Base-by-base conservation (phyloP, 352 stramenopile species). In the Aphanomyces euteiches region DNA sequence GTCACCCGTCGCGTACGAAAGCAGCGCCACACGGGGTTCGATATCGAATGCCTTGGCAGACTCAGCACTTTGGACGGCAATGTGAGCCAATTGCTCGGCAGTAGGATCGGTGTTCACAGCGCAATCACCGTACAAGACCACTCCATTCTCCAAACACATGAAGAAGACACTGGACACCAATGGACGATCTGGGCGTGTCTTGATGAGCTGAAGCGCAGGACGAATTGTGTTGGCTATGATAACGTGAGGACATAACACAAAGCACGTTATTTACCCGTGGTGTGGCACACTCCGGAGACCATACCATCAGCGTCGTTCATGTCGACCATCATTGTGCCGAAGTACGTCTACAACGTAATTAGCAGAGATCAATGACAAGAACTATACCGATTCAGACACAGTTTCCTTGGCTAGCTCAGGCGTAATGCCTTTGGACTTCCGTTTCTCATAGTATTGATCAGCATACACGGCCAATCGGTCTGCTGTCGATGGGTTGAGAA, bases 131-230 rank as follows among this genome's bases (percentile, higher is more conserved):
- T 91, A 96, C 60, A 93, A 82, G 2, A 87, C 78, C 15, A 96
- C 88, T 19, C 85, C 83, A 70, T 90, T 78, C 36, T 89, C 78
- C 8, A 96, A 78, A 39, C 82, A 88, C 88, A 96, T 96, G 80
- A 96, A 96, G 68, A 96, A 94, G 56, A 93, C 72, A 45, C 84
- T 93, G 47, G 85, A 94, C 7, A 94, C 85, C 34, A 93, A 78
- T 4, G 82, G 83, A 21, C 82, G 79, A 53, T 83, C 83, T 1
- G 77, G 79, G 3, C 74, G 65, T 37, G 84, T 93, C 82, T 96
- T 96, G 76, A 96, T 93, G 5, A 96, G 75, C 77, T 96, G 89
- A 12, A 95, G 77, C 50, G 87, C 89, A 15, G 89, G 89, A 7
- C 89, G 85, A 58, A 96, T 90, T n/a, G 89, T 96, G 79, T 95